Base-by-base conservation (phyloP, 2,329 filamentous ascomycete genomes). In the Venturiaceae sp. region DNA sequence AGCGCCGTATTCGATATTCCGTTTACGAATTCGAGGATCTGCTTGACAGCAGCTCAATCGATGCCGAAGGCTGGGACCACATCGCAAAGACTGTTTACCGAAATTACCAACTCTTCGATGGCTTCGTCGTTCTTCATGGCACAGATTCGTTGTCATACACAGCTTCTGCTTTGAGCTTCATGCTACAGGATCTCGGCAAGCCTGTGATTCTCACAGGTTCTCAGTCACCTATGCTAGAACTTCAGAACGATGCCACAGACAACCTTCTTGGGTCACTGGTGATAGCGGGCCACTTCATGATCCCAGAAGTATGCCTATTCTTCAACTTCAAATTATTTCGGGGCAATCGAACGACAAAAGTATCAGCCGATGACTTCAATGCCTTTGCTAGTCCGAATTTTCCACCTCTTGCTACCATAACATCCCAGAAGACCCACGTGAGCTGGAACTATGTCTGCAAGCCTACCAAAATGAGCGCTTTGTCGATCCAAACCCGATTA, bases 271-370 rank as follows among this genome's bases (percentile, higher is more conserved):
- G 89, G 21, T 92, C 90, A 1, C 80, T 96, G 67, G 90, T 96
- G 67, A 87, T 96, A 58, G 92, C 92, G 3, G 90, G 90, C 34
- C 94, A 94, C 61, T 95, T 95, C 68, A 88, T 90, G 75, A 90
- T 96, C 60, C 91, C 92, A 0, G 92, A 96, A 71, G 92, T 96
- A 57, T 92, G 90, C 69, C 80, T 96, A 36, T 96, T 95, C 77
- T 96, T 96, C 79, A 90, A 94, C 72, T 88, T 95, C 75, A 90
- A 86, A 64, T 81, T 96, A 21, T 95, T 92, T 74, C 84, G 92
- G 28, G 92, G 92, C 16, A 96, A 95, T 72, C 80, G 92, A 60
- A 85, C 88, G 9, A 94, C 89, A 62, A 96, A 96, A 72, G 84
- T 95, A 33, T 92, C 90, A 14, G 88, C 91, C 5, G 89, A 88